Evolutionary conservation across 345 rosid species (phyloP).

Genomic region (Moricandia moricandioides): DNA sequence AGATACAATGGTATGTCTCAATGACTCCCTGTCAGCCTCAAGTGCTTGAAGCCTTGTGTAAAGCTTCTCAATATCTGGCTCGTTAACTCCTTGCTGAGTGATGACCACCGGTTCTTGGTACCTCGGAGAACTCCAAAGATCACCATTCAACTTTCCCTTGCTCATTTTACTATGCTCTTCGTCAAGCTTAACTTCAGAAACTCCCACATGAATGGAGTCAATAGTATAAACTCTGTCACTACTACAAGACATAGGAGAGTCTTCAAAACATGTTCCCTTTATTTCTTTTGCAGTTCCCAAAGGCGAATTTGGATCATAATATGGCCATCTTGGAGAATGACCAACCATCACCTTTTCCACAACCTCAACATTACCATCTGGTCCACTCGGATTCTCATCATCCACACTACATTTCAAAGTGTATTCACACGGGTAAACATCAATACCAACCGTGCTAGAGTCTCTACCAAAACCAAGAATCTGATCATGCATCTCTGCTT

Average conservation of each 20-base stretch:
- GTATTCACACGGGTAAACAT: constrained; percentile 50
- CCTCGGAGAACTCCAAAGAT: constrained; percentile 46
- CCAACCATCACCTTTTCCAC: constrained; percentile 60
- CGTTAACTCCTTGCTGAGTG: constrained; percentile 48
- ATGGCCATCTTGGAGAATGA: constrained; percentile 60
- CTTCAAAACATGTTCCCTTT: constrained; percentile 40
- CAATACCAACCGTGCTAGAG: constrained; percentile 41
- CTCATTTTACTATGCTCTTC: constrained; percentile 16
- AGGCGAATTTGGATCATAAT: constrained; percentile 48
- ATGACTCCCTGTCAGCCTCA: constrained; percentile 96
- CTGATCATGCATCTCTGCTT: constrained; percentile 66
- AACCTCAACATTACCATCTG: constrained; percentile 48
- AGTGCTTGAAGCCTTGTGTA: constrained; percentile 89
- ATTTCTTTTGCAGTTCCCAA: constrained; percentile 46
- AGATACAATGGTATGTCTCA: constrained; percentile 86
- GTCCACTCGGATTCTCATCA: constrained; percentile 44
- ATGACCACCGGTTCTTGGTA: constrained; percentile 31
- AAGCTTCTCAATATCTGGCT: constrained; percentile 83
- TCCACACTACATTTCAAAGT: constrained; percentile 41
- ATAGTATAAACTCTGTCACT: constrained; percentile 77
- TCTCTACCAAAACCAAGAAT: constrained; percentile 44
- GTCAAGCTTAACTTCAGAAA: constrained; percentile 43
- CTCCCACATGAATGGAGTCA: constrained; percentile 61
- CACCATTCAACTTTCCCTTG: constrained; percentile 38
- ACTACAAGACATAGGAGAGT: constrained; percentile 50